Evolutionary conservation across 2,329 filamentous ascomycete genomes (phyloP).

Genomic region (Aureobasidium sp.): DNA sequence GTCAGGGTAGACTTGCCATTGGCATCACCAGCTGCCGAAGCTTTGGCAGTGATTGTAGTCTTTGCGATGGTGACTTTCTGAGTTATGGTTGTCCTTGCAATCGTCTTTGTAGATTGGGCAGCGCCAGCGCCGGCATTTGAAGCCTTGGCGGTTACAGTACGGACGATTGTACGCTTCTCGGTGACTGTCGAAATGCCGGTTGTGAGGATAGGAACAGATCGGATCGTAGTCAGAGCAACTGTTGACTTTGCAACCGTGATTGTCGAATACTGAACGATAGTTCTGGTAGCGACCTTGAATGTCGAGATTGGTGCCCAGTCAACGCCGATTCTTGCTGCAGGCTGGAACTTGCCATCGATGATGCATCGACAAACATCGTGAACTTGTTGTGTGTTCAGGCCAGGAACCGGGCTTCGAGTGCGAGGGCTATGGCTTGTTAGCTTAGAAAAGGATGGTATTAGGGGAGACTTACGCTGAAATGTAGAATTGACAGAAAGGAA

Average conservation of each 20-base stretch:
- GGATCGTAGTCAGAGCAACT: background rate
- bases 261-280: background rate
- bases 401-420: background rate
- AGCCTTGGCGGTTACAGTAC: background rate
- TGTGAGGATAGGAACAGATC: background rate
- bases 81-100: background rate
- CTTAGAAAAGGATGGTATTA: background rate
- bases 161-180: background rate
- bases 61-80: background rate
- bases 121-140: background rate
- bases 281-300: background rate
- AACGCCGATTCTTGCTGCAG: background rate
- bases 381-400: background rate
- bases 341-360: background rate
- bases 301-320: background rate
- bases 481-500: background rate
- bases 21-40: too few species aligned
- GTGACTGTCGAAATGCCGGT: background rate
- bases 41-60: background rate
- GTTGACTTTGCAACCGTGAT: background rate
- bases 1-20: background rate
- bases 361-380: conserved; percentile 2
- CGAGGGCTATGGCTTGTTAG: background rate
- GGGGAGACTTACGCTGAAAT: conserved; percentile 16
- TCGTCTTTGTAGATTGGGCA: background rate